Evolutionary conservation across 2,329 filamentous ascomycete genomes (phyloP), one percentile per base, ranked within the genome.

Genomic region (Orbilia blumenaviensis): DNA sequence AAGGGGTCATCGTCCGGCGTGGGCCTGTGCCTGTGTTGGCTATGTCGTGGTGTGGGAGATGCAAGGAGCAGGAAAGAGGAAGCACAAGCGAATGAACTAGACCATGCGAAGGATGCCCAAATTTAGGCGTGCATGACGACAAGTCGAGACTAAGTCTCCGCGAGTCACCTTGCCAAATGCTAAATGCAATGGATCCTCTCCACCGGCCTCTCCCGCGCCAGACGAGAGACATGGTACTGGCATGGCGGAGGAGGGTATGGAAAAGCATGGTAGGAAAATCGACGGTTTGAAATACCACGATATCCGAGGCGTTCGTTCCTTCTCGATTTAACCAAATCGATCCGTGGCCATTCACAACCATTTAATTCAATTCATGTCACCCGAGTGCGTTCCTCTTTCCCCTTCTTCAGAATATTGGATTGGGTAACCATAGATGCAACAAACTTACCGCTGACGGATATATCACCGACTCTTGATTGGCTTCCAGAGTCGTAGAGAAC

Each of bases 391-490:
- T n/a, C n/a, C n/a, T n/a, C n/a, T 38, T 34, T 6, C 21, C 18
- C 29, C n/a, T 14, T 52, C 23, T 34, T 25, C 46, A 32, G 44
- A 16, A 54, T 54, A 62, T 41, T 69, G 54, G 61, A 38, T 52
- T 56, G 50, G 50, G 69, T 74, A 74, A 66, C 69, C 38, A 66
- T 74, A 3, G 52, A 66, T 54, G 67, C 27, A 63, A 44, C 58
- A 74, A 66, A 75, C 71, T 75, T 75, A 75, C 71, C 71, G 56
- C 48, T 68, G 58, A 64, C 44, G 56, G 71, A 75, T 63, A 75
- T 68, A 75, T 75, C 71, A 64, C 71, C 71, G 71, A 68, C 71
- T 68, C 63, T 52, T 68, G 71, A 75, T 75, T 75, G 71, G 71
- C 63, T 75, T 75, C 71, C 71, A 75, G 71, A 75, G 71, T 63